Evolutionary conservation across 75 land plant species (phyloP), one percentile per base, ranked within the genome.

Genomic region (Ceratopteris richardii): DNA sequence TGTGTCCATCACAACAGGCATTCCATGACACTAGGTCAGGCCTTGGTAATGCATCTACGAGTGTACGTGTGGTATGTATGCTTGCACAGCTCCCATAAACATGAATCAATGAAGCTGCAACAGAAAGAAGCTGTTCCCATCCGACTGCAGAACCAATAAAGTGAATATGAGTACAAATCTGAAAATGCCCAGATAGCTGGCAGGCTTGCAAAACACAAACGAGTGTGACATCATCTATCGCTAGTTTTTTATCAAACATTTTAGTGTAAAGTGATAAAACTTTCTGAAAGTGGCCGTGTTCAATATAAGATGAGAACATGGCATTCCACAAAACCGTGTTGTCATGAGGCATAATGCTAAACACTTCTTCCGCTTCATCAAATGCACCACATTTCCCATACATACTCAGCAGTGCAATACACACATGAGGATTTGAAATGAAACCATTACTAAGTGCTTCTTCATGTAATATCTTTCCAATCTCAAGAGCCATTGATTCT

Each of bases 161-260:
- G 27, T 52, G 54, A 24, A 52, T 22, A 2, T 24, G 25, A 7
- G 3, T 52, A 28, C 54, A 52, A 26, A 52, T 23, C 28, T 52
- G 28, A 2, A 26, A 23, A 23, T 6, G 1, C 23, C 64, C 71
- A 1, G 62, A 24, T 23, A 46, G 40, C 1, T 37, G 23, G 62
- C 57, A 72, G 29, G 64, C 64, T 29, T 36, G 39, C 22, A 69
- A 53, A 27, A 69, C 24, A 10, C 53, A 56, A 25, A 63, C 61
- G 56, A 73, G 28, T 0, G 42, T 52, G 0, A 18, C 53, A 51
- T 76, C 73, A 50, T 81, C 84, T 50, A 73, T 68, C 40, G 25
- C 57, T 19, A 61, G 11, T 1, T 58, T 63, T 16, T 43, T 36
- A 18, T 21, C n/a, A 46, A 68, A 76, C 84, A 81, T 76, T 25